These are phyloP conservation scores for Voacanga thouarsii DNA, from an alignment of 257 asterid genomes.

Conservation along the genomic window DNA sequence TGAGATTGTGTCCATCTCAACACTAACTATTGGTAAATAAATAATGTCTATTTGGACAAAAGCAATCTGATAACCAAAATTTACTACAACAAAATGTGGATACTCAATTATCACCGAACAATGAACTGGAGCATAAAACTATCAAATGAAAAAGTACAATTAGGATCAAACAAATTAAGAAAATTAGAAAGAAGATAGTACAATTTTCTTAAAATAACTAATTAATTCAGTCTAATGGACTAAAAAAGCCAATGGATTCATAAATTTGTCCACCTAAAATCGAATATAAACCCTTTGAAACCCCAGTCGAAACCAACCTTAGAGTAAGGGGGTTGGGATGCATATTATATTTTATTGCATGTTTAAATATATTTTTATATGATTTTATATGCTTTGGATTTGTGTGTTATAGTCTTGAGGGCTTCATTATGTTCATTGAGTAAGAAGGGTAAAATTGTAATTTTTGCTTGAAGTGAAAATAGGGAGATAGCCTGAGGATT, in stretches of 20 bases:
- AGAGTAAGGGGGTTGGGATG: too few relatives aligned
- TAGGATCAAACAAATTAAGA: not conserved
- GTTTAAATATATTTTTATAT: too few relatives aligned
- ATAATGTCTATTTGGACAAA: not conserved
- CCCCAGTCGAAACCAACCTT: too few relatives aligned
- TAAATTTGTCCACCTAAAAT: not conserved
- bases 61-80: not conserved
- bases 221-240: not conserved
- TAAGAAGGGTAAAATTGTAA: too few relatives aligned
- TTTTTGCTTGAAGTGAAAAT: too few relatives aligned
- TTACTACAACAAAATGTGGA: not conserved
- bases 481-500: too few relatives aligned
- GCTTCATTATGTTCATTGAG: too few relatives aligned
- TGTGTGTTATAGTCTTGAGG: too few relatives aligned
- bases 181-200: not conserved
- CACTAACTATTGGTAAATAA: not conserved
- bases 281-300: conserved; percentile 2
- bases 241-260: not conserved
- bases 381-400: too few relatives aligned
- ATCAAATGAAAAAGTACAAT: not conserved
- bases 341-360: too few relatives aligned
- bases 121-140: not conserved
- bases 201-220: not conserved
- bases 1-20: too few relatives aligned
- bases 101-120: not conserved